These are phyloP conservation scores for Penicillium antarcticum DNA, from an alignment of 495 filamentous ascomycete species.

Conservation along the genomic window DNA sequence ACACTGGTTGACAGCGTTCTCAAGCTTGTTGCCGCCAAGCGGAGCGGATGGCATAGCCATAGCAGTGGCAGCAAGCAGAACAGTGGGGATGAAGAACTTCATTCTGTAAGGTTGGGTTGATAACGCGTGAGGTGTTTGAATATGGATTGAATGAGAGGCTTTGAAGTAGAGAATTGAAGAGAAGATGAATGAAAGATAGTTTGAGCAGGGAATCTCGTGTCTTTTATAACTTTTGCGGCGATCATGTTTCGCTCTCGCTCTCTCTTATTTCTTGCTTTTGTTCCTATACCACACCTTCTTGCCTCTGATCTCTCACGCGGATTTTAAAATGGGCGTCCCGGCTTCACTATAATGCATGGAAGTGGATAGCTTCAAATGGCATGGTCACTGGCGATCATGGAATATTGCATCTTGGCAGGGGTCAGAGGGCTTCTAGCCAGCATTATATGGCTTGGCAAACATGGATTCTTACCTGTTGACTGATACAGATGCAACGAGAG, in stretches of 20 bases:
- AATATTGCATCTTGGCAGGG: constrained; percentile 2
- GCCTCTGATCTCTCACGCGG: neutral
- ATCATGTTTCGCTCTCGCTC: neutral
- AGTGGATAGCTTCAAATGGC: constrained; percentile 1
- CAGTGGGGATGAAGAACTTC: constrained; percentile 32
- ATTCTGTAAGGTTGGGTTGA: constrained; percentile 23
- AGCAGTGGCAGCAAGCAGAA: constrained; percentile 30
- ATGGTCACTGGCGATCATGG: neutral
- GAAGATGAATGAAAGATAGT: constrained; percentile 5
- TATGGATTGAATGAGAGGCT: neutral
- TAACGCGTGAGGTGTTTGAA: constrained; percentile 2
- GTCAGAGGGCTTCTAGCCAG: neutral
- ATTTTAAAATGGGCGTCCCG: neutral
- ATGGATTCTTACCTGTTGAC: no score
- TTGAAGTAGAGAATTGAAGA: constrained; percentile 6
- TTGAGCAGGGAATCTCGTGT: neutral
- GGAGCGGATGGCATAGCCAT: constrained; percentile 20
- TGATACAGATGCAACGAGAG: no score
- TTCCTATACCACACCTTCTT: neutral
- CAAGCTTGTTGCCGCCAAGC: neutral
- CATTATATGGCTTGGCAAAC: no score
- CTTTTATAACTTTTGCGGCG: constrained; percentile 17
- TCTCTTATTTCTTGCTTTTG: neutral
- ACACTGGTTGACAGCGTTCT: constrained; percentile 31
- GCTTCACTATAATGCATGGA: neutral